Evolutionary conservation across 805 yeast genomes (phyloP).

Genomic region (Wickerhamomyces queroliae): DNA sequence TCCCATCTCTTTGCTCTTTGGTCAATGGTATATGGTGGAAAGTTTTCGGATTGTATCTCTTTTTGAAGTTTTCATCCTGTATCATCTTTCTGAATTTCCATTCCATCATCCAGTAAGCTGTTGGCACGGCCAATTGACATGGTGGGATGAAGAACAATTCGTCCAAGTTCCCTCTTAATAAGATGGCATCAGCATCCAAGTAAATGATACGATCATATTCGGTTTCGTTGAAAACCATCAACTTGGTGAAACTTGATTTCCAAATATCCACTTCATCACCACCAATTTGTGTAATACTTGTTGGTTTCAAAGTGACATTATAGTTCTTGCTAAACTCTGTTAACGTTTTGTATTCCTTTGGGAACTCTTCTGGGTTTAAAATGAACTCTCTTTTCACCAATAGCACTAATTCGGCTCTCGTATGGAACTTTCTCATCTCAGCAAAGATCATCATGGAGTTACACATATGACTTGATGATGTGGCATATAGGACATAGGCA

Average conservation of each 20-base stretch:
- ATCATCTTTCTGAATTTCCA: conserved; percentile 20
- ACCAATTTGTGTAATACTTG: conserved; percentile 11
- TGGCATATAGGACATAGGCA: conserved; percentile 61
- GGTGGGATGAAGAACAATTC: conserved; percentile 47
- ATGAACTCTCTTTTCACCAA: conserved; percentile 29
- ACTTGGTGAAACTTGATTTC: conserved; percentile 49
- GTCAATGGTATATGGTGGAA: conserved; percentile 20
- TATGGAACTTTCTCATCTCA: conserved; percentile 30
- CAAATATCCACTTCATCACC: conserved; percentile 27
- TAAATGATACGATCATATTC: conserved; percentile 49
- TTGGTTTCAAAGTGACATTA: conserved; percentile 12
- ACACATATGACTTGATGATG: conserved; percentile 44
- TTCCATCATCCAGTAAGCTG: conserved; percentile 35
- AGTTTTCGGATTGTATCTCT: conserved; percentile 12
- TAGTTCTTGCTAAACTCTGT: conserved; percentile 5
- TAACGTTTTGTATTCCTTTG: conserved; percentile 8
- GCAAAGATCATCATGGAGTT: conserved; percentile 44
- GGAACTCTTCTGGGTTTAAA: conserved; percentile 11
- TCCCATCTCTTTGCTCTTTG: conserved; percentile 14
- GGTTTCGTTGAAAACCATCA: conserved; percentile 42
- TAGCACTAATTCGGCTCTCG: conserved; percentile 42
- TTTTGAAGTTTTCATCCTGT: conserved; percentile 12
- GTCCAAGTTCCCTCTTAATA: conserved; percentile 36
- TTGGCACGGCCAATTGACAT: conserved; percentile 39
- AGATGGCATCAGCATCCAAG: conserved; percentile 51